Conservation (phyloP, 2,329 filamentous ascomycete species). For the Alternaria gaisen region DNA sequence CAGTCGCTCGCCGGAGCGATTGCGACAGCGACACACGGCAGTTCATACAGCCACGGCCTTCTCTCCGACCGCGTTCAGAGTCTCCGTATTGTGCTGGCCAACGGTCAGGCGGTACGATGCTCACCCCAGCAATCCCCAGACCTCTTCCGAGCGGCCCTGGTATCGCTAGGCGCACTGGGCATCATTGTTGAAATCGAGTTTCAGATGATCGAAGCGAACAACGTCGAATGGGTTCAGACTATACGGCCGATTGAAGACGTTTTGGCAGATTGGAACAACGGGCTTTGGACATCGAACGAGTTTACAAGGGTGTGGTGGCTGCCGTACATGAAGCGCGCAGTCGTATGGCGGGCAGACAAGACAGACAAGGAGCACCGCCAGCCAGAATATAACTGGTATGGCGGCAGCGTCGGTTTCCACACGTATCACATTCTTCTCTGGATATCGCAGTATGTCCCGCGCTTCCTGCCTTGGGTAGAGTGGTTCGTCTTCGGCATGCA, state of each 20-base stretch:
- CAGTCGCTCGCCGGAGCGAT: constrained; percentile 94
- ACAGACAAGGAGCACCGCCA: constrained; percentile 69
- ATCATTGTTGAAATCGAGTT: constrained; percentile 92
- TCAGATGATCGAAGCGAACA: constrained; percentile 79
- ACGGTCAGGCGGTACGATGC: constrained; percentile 78
- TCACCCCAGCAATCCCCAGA: constrained; percentile 72
- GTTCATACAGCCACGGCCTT: constrained; percentile 82
- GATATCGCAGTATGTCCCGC: constrained; percentile 78
- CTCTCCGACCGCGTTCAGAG: constrained; percentile 79
- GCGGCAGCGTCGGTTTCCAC: constrained; percentile 81
- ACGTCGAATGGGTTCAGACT: constrained; percentile 86
- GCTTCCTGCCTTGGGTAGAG: constrained; percentile 85
- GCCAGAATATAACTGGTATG: constrained; percentile 78
- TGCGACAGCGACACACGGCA: constrained; percentile 92
- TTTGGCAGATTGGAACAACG: constrained; percentile 73
- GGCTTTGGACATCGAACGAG: constrained; percentile 84
- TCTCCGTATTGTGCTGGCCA: constrained; percentile 81
- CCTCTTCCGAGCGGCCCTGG: constrained; percentile 85
- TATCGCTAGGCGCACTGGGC: constrained; percentile 88
- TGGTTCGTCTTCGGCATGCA: constrained; percentile 98
- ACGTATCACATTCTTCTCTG: constrained; percentile 92
- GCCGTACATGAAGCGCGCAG: constrained; percentile 86
- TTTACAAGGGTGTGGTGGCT: constrained; percentile 98
- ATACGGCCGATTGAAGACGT: constrained; percentile 75
- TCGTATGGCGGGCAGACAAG: constrained; percentile 89